phyloP scores from a whole-genome alignment of 306 rosid species.

The Acacia crassicarpa region DNA sequence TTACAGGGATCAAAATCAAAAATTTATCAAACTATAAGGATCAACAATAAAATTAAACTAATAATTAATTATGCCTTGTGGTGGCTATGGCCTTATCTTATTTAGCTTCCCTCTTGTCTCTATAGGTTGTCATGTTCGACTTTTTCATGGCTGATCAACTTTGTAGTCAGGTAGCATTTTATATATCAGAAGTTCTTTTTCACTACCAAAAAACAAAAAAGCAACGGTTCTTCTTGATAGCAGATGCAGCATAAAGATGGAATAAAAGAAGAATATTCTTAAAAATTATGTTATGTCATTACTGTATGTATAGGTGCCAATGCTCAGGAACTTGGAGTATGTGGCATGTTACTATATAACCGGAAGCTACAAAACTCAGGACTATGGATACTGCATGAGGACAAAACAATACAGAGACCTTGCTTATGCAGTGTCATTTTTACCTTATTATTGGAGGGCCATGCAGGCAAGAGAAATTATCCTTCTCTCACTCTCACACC shows the following conservation, averaged over 20 bases:
- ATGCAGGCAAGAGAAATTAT: constrained; percentile 69
- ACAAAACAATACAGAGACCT: constrained; percentile 72
- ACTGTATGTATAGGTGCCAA: constrained; percentile 62
- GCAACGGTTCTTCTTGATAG: not conserved
- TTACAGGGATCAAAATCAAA: no score
- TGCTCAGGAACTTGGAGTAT: constrained; percentile 87
- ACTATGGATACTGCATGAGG: constrained; percentile 83
- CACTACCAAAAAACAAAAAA: not conserved
- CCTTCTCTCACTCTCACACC: not conserved
- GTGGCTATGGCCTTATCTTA: not conserved
- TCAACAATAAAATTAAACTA: no score
- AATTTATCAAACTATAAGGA: no score
- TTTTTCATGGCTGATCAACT: constrained; percentile 99
- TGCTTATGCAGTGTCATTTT: constrained; percentile 89
- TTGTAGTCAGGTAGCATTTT: constrained; percentile 84
- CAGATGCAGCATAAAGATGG: not conserved
- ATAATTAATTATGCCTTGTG: not conserved
- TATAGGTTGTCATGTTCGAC: constrained; percentile 94
- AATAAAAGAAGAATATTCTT: not conserved
- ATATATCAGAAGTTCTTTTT: not conserved
- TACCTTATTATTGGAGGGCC: constrained; percentile 98
- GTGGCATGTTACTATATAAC: constrained; percentile 91
- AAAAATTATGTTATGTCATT: constrained; percentile 1
- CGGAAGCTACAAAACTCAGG: constrained; percentile 90
- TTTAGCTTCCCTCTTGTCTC: constrained; percentile 12